A percentile compares a stretch with the other conserved stretches of the same genome.
phyloP scores from a whole-genome alignment of 768 basidiomycete species.

The Pluteus cervinus region DNA sequence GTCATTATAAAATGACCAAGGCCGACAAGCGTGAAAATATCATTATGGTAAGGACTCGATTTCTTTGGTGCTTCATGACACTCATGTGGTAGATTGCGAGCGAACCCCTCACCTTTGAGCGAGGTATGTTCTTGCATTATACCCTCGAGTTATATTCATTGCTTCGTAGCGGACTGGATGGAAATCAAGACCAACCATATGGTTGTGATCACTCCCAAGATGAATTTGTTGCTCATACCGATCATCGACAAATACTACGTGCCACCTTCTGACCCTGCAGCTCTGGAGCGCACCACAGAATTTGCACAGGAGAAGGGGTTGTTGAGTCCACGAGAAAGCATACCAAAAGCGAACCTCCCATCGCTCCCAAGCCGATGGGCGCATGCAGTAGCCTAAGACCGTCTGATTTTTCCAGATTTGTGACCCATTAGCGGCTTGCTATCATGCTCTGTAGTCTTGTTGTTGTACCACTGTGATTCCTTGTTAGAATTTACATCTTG shows the following conservation, averaged over 20 bases:
- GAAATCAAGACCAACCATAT: conserved; percentile 96
- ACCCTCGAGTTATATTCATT: conserved; percentile 5
- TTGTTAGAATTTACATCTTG: no score
- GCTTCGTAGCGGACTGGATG: conserved; percentile 86
- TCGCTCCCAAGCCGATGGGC: no score
- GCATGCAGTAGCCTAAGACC: no score
- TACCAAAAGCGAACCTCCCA: conserved; percentile 19
- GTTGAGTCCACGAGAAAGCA: conserved; percentile 48
- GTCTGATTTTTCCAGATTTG: no score
- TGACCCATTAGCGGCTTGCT: no score
- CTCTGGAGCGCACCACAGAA: conserved; percentile 62
- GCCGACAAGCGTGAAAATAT: conserved; percentile 94
- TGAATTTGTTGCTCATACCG: conserved; percentile 92
- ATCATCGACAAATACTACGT: conserved; percentile 93
- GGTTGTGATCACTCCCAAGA: conserved; percentile 92
- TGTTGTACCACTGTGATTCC: no score
- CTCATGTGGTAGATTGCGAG: conserved; percentile 60
- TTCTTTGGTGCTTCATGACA: background rate
- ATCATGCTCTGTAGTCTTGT: no score
- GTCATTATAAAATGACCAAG: conserved; percentile 94
- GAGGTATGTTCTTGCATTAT: conserved; percentile 45
- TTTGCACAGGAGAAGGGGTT: conserved; percentile 90
- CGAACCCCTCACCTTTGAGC: conserved; percentile 95
- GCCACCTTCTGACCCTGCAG: conserved; percentile 75
- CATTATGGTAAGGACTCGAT: conserved; percentile 57